These are phyloP conservation scores for Phoenix dactylifera DNA, from an alignment of 176 grass and related monocot genomes.

Conservation along the genomic window DNA sequence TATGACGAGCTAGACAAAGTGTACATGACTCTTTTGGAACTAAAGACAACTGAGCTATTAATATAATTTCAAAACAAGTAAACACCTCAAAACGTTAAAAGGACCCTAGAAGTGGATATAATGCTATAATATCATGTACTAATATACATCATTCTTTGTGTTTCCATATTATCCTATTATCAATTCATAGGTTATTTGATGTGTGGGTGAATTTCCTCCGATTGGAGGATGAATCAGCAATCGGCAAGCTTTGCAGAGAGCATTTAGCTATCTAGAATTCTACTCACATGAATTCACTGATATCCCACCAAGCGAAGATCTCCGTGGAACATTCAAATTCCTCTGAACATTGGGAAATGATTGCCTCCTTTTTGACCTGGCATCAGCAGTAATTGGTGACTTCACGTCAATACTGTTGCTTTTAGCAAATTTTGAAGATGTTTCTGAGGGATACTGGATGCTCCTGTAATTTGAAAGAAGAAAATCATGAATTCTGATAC, in stretches of 20 bases:
- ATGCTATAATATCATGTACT: too few relatives aligned
- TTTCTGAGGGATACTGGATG: conserved; percentile 30
- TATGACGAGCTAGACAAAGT: too few relatives aligned
- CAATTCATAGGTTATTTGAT: neutral
- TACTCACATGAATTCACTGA: conserved; percentile 48
- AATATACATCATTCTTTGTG: too few relatives aligned
- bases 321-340: conserved; percentile 40
- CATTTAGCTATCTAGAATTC: neutral
- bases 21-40: too few relatives aligned
- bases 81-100: too few relatives aligned
- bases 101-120: too few relatives aligned
- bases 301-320: conserved; percentile 76
- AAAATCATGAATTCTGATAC: neutral
- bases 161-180: too few relatives aligned
- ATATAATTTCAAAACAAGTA: too few relatives aligned
- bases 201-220: neutral
- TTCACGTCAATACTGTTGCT: conserved; percentile 17
- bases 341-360: conserved; percentile 50
- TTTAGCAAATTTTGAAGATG: conserved; percentile 27
- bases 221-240: neutral
- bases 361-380: conserved; percentile 51
- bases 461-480: conserved; percentile 37
- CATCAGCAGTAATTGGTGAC: conserved; percentile 30
- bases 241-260: neutral
- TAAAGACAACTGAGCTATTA: too few relatives aligned